These are phyloP conservation scores for Xylaria acuta DNA, from an alignment of 495 filamentous ascomycete species.

Conservation along the genomic window DNA sequence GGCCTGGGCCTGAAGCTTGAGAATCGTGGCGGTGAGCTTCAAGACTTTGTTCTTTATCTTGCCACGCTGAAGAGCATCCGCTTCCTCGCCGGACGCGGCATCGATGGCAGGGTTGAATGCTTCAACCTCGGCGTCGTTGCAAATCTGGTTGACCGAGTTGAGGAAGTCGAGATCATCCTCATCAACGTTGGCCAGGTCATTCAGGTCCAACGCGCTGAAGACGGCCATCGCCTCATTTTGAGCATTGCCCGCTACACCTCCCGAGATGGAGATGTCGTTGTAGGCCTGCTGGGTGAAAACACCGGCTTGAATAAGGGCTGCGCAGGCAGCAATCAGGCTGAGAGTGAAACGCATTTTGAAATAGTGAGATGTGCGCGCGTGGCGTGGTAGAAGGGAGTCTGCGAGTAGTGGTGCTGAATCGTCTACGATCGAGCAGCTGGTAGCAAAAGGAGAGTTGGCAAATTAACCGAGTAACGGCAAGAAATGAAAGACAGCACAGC, in stretches of 20 bases:
- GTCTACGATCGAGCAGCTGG: conserved; percentile 30
- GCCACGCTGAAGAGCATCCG: conserved; percentile 53
- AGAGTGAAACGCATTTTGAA: conserved; percentile 41
- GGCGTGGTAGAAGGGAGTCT: conserved; percentile 3
- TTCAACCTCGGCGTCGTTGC: conserved; percentile 48
- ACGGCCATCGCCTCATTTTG: conserved; percentile 46
- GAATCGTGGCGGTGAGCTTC: conserved; percentile 50
- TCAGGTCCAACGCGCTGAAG: conserved; percentile 42
- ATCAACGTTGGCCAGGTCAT: conserved; percentile 46
- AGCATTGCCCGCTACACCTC: conserved; percentile 52
- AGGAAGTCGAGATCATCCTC: conserved; percentile 49
- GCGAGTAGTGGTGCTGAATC: conserved; percentile 4
- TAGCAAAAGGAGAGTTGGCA: conserved; percentile 22
- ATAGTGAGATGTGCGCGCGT: conserved; percentile 13
- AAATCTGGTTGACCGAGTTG: conserved; percentile 44
- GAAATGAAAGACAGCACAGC: conserved; percentile 44
- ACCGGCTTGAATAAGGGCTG: conserved; percentile 34
- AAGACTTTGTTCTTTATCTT: conserved; percentile 64
- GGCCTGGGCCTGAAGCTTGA: conserved; percentile 42
- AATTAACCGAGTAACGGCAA: conserved; percentile 31
- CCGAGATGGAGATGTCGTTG: conserved; percentile 48
- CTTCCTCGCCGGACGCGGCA: conserved; percentile 39
- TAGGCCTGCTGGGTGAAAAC: conserved; percentile 41
- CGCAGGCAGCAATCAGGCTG: conserved; percentile 33
- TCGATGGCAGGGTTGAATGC: conserved; percentile 51